These are phyloP conservation scores for Chlorella sp. DNA, from an alignment of 139 green algal genomes.

Conservation along the genomic window DNA sequence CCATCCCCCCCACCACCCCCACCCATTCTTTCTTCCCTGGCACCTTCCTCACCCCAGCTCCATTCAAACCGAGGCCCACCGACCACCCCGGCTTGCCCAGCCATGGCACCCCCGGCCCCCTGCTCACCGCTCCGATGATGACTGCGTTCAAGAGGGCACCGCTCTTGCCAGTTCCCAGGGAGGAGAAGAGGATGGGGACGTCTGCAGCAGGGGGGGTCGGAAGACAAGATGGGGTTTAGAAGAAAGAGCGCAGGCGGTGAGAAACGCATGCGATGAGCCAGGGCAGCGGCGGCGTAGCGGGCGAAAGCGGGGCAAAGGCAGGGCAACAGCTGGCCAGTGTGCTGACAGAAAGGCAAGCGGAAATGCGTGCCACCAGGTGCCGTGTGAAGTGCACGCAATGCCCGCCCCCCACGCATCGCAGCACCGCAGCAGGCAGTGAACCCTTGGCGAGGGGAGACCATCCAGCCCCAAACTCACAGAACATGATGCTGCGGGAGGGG, in stretches of 20 bases:
- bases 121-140: slow-evolving; percentile 52
- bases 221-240: slow-evolving; percentile 57
- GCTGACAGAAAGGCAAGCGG: no score
- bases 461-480: slow-evolving; percentile 36
- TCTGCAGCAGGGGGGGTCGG: no score
- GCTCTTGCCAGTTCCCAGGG: slow-evolving; percentile 35
- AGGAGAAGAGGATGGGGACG: slow-evolving; percentile 59
- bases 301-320: neutral
- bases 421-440: neutral
- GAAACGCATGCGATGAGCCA: neutral
- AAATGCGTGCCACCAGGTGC: no score
- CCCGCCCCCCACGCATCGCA: neutral
- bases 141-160: slow-evolving; percentile 62
- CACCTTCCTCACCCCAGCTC: no score
- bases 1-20: no score
- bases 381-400: neutral
- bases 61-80: neutral
- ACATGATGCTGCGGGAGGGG: slow-evolving; percentile 50
- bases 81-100: neutral
- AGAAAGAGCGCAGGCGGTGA: slow-evolving; percentile 15
- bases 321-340: neutral
- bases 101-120: neutral
- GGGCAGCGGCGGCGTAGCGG: neutral
- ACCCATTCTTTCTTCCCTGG: no score
- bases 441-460: neutral